phyloP scores from a whole-genome alignment of 208 protist species.

The Histomonas meleagridis region DNA sequence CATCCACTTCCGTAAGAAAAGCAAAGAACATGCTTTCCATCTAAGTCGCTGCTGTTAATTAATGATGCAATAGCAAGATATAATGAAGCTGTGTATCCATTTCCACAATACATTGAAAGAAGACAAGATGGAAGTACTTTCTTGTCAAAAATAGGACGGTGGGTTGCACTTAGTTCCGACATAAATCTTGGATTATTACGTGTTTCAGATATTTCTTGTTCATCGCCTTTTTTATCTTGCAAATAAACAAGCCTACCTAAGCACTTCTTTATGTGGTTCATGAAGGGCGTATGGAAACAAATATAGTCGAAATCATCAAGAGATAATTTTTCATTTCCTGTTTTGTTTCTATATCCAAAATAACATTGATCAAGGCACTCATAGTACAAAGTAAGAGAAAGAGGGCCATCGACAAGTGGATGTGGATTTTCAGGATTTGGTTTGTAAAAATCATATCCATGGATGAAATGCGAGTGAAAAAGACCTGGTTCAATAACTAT shows the following conservation, averaged over 20 bases:
- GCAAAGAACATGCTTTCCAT: slow-evolving; percentile 58
- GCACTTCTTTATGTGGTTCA: slow-evolving; percentile 33
- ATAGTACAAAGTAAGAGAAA: slow-evolving; percentile 65
- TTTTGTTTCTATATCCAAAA: not conserved
- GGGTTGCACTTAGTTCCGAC: not conserved
- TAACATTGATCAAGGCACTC: slow-evolving; percentile 65
- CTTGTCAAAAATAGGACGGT: slow-evolving; percentile 45
- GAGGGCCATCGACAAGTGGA: slow-evolving; percentile 62
- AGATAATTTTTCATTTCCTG: not conserved
- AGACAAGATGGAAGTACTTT: slow-evolving; percentile 55
- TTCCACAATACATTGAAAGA: slow-evolving; percentile 62
- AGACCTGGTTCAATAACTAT: slow-evolving; percentile 53
- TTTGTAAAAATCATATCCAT: slow-evolving; percentile 79
- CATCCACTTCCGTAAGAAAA: slow-evolving; percentile 72
- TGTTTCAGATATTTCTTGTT: not conserved
- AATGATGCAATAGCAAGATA: slow-evolving; percentile 66
- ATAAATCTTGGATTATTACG: not conserved
- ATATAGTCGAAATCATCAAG: not conserved
- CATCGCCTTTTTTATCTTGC: not conserved
- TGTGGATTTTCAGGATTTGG: slow-evolving; percentile 65
- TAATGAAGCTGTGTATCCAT: slow-evolving; percentile 67
- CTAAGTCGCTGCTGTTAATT: slow-evolving; percentile 43
- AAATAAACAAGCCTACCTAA: not conserved
- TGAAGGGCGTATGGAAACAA: slow-evolving; percentile 21
- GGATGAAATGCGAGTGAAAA: slow-evolving; percentile 38